Conservation (phyloP, 352 stramenopile species). For the Pythium myriotylum region DNA sequence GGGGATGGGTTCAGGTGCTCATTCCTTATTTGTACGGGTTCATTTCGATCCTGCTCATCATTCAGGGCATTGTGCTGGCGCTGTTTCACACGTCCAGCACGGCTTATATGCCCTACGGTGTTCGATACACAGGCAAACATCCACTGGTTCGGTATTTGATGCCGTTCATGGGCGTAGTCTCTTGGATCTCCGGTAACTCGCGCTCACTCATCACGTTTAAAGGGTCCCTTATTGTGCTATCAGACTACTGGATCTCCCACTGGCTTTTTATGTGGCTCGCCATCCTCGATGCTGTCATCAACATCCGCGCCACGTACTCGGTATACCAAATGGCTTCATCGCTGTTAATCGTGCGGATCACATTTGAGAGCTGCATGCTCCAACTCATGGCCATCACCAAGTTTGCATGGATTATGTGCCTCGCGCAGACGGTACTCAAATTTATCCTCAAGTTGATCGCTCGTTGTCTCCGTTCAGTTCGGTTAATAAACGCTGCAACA, state of each 20-base stretch:
- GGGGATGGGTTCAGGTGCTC: conserved; percentile 34
- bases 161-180: conserved; percentile 43
- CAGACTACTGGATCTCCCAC: conserved; percentile 64
- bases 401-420: conserved; percentile 64
- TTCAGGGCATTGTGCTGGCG: conserved; percentile 42
- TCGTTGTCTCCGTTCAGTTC: conserved; percentile 36
- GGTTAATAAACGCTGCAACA: conserved; percentile 35
- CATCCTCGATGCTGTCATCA: conserved; percentile 45
- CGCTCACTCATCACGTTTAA: conserved; percentile 49
- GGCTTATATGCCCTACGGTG: conserved; percentile 38
- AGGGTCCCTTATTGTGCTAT: conserved; percentile 48
- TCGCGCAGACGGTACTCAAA: conserved; percentile 39
- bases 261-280: conserved; percentile 62
- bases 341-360: conserved; percentile 47
- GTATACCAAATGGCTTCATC: conserved; percentile 39
- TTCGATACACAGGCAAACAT: conserved; percentile 34
- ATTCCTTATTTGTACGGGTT: conserved; percentile 43
- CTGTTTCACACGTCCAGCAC: conserved; percentile 37
- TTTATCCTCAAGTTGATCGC: conserved; percentile 34
- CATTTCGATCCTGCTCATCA: conserved; percentile 40
- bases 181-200: conserved; percentile 34
- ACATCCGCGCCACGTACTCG: conserved; percentile 46
- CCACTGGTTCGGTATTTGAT: conserved; percentile 40
- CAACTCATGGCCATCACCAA: conserved; percentile 45
- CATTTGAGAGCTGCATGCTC: conserved; percentile 50